phyloP scores from a whole-genome alignment of 257 asterid genomes.

The Nicotiana noctiflora region DNA sequence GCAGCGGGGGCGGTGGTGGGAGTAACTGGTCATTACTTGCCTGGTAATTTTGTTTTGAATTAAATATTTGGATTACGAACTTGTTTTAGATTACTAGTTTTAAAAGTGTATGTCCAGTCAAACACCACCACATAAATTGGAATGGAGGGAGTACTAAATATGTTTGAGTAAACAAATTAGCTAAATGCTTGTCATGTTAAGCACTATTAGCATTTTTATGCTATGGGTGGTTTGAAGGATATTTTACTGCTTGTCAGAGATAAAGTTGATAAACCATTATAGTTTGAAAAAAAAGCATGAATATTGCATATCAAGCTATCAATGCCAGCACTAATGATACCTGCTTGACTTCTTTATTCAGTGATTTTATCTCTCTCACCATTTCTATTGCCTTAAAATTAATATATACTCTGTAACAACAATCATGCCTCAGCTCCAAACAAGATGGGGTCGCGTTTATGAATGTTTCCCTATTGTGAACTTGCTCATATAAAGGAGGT shows the following conservation, averaged over 20 bases:
- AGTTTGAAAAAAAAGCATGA: not conserved
- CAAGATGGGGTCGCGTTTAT: not conserved
- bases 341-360: not conserved
- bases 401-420: not conserved
- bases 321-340: not conserved
- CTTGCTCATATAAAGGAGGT: not conserved
- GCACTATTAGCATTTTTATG: not conserved
- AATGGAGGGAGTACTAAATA: not conserved
- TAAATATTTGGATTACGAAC: not conserved
- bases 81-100: too few species aligned
- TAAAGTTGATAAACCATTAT: not conserved
- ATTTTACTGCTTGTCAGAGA: not conserved
- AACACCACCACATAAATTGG: too few species aligned
- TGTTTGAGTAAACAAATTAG: not conserved
- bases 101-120: too few species aligned
- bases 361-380: not conserved
- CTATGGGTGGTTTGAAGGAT: conserved; percentile 7
- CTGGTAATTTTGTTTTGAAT: conserved; percentile 34
- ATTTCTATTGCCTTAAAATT: not conserved
- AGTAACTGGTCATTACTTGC: conserved; percentile 53
- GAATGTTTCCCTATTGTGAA: not conserved
- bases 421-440: not conserved
- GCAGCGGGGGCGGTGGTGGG: conserved; percentile 19
- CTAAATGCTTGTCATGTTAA: not conserved
- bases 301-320: not conserved